A percentile compares a stretch with the other conserved stretches of the same genome.
Evolutionary conservation across 495 filamentous ascomycete genomes (phyloP).

Genomic region (Hypoxylon perforatum): DNA sequence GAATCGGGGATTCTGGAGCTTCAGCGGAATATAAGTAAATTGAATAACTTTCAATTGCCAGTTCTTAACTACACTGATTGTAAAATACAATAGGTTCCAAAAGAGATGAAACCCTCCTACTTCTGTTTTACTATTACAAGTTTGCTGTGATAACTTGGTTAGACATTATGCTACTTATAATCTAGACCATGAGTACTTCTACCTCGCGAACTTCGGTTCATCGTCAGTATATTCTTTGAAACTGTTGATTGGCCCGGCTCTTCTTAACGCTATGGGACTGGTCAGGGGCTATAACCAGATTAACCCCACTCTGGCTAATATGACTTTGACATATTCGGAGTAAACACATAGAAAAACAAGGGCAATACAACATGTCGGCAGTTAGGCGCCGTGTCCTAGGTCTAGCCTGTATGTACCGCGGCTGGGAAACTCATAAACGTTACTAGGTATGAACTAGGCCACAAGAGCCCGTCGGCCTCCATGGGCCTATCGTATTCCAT

Average conservation of each 20-base stretch:
- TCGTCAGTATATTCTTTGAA: too few relatives aligned
- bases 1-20: too few relatives aligned
- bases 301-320: constrained; percentile 32
- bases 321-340: constrained; percentile 7
- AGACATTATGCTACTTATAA: not conserved
- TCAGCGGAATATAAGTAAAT: too few relatives aligned
- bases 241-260: constrained; percentile 24
- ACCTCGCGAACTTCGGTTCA: not conserved
- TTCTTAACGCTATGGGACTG: constrained; percentile 20
- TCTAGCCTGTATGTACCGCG: not conserved
- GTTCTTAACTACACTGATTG: too few relatives aligned
- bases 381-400: constrained; percentile 1
- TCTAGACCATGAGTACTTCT: not conserved
- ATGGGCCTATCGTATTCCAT: constrained; percentile 1
- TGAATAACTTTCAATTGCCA: too few relatives aligned
- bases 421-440: not conserved
- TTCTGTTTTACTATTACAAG: too few relatives aligned
- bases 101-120: too few relatives aligned
- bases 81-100: too few relatives aligned
- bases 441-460: constrained; percentile 11
- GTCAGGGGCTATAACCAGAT: constrained; percentile 26
- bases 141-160: not conserved
- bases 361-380: constrained; percentile 13
- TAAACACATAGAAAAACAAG: not conserved
- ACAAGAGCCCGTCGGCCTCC: not conserved